Evolutionary conservation across 140 eudicot species (phyloP).

Genomic region (Oenanthe javanica): DNA sequence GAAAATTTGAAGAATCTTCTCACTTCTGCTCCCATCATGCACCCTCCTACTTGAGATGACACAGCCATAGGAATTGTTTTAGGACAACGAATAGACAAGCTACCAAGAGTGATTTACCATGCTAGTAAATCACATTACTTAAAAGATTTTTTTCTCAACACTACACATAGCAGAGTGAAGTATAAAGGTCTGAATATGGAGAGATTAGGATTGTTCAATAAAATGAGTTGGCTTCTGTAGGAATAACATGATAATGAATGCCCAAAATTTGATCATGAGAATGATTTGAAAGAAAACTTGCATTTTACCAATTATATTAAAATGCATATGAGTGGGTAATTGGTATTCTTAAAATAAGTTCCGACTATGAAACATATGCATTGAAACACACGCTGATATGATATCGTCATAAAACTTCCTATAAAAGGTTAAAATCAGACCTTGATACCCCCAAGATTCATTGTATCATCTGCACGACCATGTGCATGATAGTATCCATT

Average conservation of each 20-base stretch:
- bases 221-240: neutral
- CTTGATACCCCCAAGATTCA: conserved; percentile 99
- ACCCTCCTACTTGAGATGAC: too few species aligned
- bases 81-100: too few species aligned
- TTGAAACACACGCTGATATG: neutral
- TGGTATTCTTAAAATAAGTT: neutral
- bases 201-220: neutral
- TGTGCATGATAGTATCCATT: conserved; percentile 83
- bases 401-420: neutral
- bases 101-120: too few species aligned
- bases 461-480: conserved; percentile 99
- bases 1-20: too few species aligned
- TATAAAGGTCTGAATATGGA: neutral
- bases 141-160: too few species aligned
- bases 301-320: too few species aligned
- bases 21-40: too few species aligned
- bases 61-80: too few species aligned
- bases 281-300: neutral
- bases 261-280: too few species aligned
- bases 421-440: conserved; percentile 20
- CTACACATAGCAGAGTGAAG: neutral
- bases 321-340: neutral
- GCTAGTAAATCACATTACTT: too few species aligned
- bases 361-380: neutral
- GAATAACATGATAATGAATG: neutral